Base-by-base conservation (phyloP, 1,284 basidiomycete genomes). In the Microbotryum lychnidis-dioicae region DNA sequence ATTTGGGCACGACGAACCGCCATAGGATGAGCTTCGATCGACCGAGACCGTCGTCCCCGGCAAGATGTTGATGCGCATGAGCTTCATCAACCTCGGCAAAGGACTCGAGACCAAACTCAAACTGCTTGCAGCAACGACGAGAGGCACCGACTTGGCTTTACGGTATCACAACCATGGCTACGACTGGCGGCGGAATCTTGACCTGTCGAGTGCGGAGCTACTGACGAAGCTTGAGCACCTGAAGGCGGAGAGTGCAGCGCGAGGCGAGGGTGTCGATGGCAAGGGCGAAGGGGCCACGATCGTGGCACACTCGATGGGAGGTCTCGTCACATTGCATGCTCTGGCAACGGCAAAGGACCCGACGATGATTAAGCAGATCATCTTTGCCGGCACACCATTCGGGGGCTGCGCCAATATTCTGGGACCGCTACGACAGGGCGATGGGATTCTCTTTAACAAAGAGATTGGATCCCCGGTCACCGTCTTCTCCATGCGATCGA, bases 251-350 rank as follows among this genome's bases (percentile, higher is more conserved):
- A 72, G 68, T 33, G 42, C 37, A 12, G 47, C 27, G 29, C 33
- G 66, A 12, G 66, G 66, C 1, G 66, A 68, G n/a, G 66, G 66
- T 1, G 27, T 42, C 10, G 33, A 56, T 8, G 57, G 62, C 0
- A 8, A 46, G 14, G 71, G 74, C 2, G 52, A 68, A 23, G 74
- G 74, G 0, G 71, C 75, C 3, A 71, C 72, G 27, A 71, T 75
- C 25, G 63, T 76, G 1, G 74, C 74, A 4, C 75, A 76, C 54
- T 73, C 72, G 3, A 76, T 76, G 75, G 75, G 75, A 23, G 75
- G 75, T 0, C 62, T 76, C 1, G 73, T 76, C 7, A 66, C 70
- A 0, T 67, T 76, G 2, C 73, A 75, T 47, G 75, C 75, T 0
- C 60, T 76, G 4, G 66, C 72, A 1, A 62, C 53, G 10, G 69